phyloP scores from a whole-genome alignment of 2,329 filamentous ascomycete species.

The Alternaria postmessia region DNA sequence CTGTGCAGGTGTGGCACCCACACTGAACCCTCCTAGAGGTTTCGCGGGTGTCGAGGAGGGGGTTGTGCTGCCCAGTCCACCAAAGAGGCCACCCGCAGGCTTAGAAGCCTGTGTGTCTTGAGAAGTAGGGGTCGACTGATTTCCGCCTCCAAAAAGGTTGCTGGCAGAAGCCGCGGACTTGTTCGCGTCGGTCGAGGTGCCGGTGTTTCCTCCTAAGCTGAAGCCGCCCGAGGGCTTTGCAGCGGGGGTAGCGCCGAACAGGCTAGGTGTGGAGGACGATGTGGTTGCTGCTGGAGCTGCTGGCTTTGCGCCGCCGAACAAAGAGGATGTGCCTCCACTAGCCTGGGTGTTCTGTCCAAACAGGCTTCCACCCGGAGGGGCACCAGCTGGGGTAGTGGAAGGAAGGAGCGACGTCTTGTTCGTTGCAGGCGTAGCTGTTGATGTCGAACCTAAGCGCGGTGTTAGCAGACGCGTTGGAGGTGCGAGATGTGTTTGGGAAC shows the following conservation, averaged over 20 bases:
- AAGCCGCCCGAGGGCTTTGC: constrained; percentile 34
- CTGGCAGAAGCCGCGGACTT: constrained; percentile 37
- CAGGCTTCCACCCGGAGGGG: constrained; percentile 43
- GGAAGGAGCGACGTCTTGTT: constrained; percentile 48
- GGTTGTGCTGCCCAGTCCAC: constrained; percentile 36
- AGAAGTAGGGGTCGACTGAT: constrained; percentile 40
- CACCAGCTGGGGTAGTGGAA: constrained; percentile 52
- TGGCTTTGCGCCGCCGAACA: constrained; percentile 38
- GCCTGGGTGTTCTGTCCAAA: constrained; percentile 35
- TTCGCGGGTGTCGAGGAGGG: constrained; percentile 44
- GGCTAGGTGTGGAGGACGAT: constrained; percentile 34
- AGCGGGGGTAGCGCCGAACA: constrained; percentile 39
- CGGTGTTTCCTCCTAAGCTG: constrained; percentile 31
- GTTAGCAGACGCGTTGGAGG: constrained; percentile 15
- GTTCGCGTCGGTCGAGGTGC: constrained; percentile 42
- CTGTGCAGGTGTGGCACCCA: constrained; percentile 40
- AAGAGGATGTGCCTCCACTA: constrained; percentile 13
- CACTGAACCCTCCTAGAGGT: constrained; percentile 32
- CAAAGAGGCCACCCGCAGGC: constrained; percentile 36
- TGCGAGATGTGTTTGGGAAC: constrained; percentile 4
- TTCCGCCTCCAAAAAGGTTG: constrained; percentile 32
- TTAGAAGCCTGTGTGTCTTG: constrained; percentile 45
- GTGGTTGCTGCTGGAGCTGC: constrained; percentile 34
- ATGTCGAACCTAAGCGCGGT: constrained; percentile 27
- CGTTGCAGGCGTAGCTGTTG: constrained; percentile 45